phyloP scores from a whole-genome alignment of 1,284 basidiomycete species.

The Pyrrhoderma lamaoense region DNA sequence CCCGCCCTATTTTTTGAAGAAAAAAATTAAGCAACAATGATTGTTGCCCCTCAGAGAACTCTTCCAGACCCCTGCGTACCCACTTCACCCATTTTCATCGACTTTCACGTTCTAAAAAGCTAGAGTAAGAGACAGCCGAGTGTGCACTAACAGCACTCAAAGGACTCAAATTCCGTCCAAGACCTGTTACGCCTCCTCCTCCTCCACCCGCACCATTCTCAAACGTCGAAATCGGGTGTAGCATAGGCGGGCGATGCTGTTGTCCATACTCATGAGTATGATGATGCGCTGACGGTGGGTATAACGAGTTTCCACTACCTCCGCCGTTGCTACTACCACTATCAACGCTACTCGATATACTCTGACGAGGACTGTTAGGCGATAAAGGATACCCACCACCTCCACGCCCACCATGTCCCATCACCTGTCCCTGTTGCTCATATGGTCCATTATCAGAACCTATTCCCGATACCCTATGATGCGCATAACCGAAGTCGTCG shows the following conservation, averaged over 20 bases:
- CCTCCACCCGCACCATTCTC: background rate
- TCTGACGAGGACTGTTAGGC: slow-evolving; percentile 12
- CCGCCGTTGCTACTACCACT: background rate
- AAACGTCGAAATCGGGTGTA: slow-evolving; percentile 16
- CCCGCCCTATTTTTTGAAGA: too few relatives aligned
- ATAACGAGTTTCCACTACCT: background rate
- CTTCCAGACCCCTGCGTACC: too few relatives aligned
- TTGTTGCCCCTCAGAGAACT: too few relatives aligned
- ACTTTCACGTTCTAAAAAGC: too few relatives aligned
- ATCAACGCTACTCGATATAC: background rate
- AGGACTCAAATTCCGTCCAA: slow-evolving; percentile 6
- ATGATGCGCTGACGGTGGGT: background rate
- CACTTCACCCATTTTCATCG: too few relatives aligned
- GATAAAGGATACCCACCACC: slow-evolving; percentile 14
- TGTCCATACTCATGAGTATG: background rate
- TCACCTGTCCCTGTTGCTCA: background rate
- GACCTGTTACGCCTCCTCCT: background rate
- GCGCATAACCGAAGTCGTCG: background rate
- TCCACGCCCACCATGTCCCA: too few relatives aligned
- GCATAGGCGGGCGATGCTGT: slow-evolving; percentile 1
- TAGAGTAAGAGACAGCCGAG: background rate
- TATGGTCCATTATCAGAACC: background rate
- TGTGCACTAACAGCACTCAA: slow-evolving; percentile 12
- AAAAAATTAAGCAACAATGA: too few relatives aligned
- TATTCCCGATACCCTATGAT: slow-evolving; percentile 4